Percentiles rank a stretch among this genome's conserved stretches.
phyloP scores from a whole-genome alignment of 2,329 filamentous ascomycete genomes.

The Fusarium sp. region DNA sequence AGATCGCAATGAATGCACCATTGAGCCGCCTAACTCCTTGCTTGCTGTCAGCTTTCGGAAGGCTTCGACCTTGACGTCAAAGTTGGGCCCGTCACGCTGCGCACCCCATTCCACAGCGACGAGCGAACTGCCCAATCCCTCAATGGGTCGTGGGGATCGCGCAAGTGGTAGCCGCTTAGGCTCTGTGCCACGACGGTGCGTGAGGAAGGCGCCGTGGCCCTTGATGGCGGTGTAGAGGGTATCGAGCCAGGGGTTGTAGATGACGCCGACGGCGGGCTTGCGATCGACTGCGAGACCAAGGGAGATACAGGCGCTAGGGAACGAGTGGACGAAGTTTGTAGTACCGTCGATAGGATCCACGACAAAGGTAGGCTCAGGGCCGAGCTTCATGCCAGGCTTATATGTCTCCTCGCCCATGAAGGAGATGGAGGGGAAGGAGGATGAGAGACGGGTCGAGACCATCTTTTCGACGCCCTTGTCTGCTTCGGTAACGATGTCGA shows the following conservation, averaged over 20 bases:
- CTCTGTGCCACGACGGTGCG: constrained; percentile 60
- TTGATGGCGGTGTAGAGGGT: constrained; percentile 78
- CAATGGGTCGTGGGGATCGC: constrained; percentile 68
- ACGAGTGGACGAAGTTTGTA: constrained; percentile 85
- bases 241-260: constrained; percentile 84
- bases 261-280: constrained; percentile 77
- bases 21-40: constrained; percentile 76
- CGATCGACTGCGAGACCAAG: constrained; percentile 78
- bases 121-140: constrained; percentile 73
- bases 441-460: constrained; percentile 67
- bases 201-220: constrained; percentile 76
- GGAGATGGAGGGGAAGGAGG: constrained; percentile 68
- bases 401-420: constrained; percentile 87
- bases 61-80: constrained; percentile 76
- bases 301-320: constrained; percentile 82
- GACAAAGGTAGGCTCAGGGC: constrained; percentile 80
- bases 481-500: constrained; percentile 78
- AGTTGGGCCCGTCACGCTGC: constrained; percentile 78
- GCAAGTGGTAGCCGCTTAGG: constrained; percentile 59
- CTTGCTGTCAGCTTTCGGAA: constrained; percentile 73
- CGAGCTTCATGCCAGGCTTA: constrained; percentile 74
- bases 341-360: constrained; percentile 87
- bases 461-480: constrained; percentile 77
- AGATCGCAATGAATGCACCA: constrained; percentile 82
- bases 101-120: constrained; percentile 83